These are phyloP conservation scores for Bocquillonia castaneifolia DNA, from an alignment of 441 rosid genomes.

Conservation along the genomic window DNA sequence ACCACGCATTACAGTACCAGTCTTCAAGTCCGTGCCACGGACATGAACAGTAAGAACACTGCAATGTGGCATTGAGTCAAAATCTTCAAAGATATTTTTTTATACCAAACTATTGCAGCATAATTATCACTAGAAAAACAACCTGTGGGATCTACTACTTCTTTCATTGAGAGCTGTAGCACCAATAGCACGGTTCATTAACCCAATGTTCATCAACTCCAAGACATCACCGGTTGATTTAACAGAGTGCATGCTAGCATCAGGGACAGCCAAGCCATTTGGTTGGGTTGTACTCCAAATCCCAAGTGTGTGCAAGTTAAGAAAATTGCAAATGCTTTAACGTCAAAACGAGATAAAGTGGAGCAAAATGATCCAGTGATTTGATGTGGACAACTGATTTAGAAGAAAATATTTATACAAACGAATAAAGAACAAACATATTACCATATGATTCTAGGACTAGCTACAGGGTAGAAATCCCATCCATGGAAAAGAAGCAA, in stretches of 20 bases:
- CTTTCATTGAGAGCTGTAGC: constrained; percentile 36
- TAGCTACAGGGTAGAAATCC: not conserved
- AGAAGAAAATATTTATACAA: not conserved
- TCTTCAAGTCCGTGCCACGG: constrained; percentile 27
- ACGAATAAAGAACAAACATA: not conserved
- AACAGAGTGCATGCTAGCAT: constrained; percentile 34
- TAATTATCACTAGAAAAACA: constrained; percentile 7
- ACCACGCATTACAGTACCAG: constrained; percentile 30
- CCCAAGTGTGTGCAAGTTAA: constrained; percentile 42
- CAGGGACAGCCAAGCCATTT: constrained; percentile 40
- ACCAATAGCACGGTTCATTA: constrained; percentile 33
- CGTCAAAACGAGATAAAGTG: constrained; percentile 7
- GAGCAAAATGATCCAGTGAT: not conserved
- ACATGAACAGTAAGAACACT: constrained; percentile 39
- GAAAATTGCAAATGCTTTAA: constrained; percentile 1
- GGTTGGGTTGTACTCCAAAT: constrained; percentile 39
- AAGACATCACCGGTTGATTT: constrained; percentile 32
- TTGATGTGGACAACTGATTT: not conserved
- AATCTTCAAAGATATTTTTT: not conserved
- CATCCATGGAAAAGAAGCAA: not conserved
- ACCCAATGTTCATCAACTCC: constrained; percentile 31
- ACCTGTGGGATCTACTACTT: constrained; percentile 41
- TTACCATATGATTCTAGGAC: too few relatives aligned
- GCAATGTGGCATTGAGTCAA: constrained; percentile 11
- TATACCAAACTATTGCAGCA: not conserved